phyloP scores from a whole-genome alignment of 2,329 filamentous ascomycete species.

The Fusarium sp. region DNA sequence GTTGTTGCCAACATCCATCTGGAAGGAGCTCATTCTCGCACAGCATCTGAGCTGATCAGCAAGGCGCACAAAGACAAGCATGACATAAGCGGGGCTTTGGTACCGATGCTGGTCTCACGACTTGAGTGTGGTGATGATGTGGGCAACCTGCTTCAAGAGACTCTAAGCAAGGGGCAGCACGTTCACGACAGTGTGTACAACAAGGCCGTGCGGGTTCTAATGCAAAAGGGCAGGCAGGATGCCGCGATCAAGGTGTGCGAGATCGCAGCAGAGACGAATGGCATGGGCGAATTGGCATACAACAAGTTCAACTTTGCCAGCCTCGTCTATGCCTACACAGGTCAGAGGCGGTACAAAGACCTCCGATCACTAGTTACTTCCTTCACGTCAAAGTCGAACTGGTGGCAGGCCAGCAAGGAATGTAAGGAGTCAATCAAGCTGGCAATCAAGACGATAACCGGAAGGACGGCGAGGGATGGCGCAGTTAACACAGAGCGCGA shows the following conservation, averaged over 20 bases:
- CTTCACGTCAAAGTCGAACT: slow-evolving; percentile 46
- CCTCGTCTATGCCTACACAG: slow-evolving; percentile 49
- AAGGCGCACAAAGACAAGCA: slow-evolving; percentile 52
- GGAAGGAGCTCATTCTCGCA: slow-evolving; percentile 41
- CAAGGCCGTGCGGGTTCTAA: slow-evolving; percentile 47
- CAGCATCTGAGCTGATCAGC: slow-evolving; percentile 53
- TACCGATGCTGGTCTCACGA: slow-evolving; percentile 52
- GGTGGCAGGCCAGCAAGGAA: slow-evolving; percentile 51
- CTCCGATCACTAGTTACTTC: slow-evolving; percentile 45
- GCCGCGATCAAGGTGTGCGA: slow-evolving; percentile 49
- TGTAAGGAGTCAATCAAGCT: slow-evolving; percentile 53
- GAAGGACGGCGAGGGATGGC: slow-evolving; percentile 31
- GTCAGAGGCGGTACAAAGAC: slow-evolving; percentile 44
- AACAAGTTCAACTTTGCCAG: slow-evolving; percentile 52
- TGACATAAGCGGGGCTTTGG: slow-evolving; percentile 54
- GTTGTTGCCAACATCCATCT: slow-evolving; percentile 55
- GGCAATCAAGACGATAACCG: slow-evolving; percentile 49
- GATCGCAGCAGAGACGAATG: slow-evolving; percentile 51
- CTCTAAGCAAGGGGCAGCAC: slow-evolving; percentile 41
- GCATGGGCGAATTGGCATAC: slow-evolving; percentile 49
- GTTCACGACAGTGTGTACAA: slow-evolving; percentile 52
- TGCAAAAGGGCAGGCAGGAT: slow-evolving; percentile 42
- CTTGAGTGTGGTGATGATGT: slow-evolving; percentile 48
- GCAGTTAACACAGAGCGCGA: slow-evolving; percentile 34
- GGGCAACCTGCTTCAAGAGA: slow-evolving; percentile 40